phyloP scores from a whole-genome alignment of 371 early-diverging fungal genomes.

The Mortierella sp. region DNA sequence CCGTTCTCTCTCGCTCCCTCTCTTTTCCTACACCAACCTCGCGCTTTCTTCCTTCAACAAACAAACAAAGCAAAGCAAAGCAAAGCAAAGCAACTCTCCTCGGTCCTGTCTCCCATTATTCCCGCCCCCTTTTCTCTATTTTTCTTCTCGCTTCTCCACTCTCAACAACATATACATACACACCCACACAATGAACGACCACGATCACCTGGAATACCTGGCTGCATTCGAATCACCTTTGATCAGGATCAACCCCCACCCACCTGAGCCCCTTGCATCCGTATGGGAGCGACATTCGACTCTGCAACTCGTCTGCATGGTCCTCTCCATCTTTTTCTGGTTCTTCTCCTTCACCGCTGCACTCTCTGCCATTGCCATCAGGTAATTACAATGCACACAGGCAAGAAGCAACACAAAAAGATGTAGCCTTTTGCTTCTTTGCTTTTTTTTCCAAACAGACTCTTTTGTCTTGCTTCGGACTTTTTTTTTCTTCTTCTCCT shows the following conservation, averaged over 20 bases:
- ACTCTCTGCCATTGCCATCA: slow-evolving; percentile 47
- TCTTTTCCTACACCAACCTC: background rate
- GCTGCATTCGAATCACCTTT: slow-evolving; percentile 9
- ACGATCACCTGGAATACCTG: slow-evolving; percentile 8
- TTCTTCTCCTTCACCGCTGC: slow-evolving; percentile 54
- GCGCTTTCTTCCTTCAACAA: no score
- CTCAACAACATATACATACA: background rate
- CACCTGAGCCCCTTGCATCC: slow-evolving; percentile 23
- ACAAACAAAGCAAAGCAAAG: background rate
- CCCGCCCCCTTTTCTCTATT: background rate
- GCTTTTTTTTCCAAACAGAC: background rate
- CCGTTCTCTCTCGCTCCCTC: background rate
- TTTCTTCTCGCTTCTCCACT: background rate
- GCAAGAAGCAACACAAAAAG: no score
- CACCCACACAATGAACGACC: slow-evolving; percentile 9
- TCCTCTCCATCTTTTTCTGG: slow-evolving; percentile 52
- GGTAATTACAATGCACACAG: slow-evolving; percentile 21
- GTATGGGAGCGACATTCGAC: slow-evolving; percentile 55
- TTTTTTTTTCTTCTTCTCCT: background rate
- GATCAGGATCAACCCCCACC: slow-evolving; percentile 2
- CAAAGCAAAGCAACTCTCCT: background rate
- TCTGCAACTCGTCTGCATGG: slow-evolving; percentile 49
- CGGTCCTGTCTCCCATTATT: background rate
- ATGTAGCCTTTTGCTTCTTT: no score
- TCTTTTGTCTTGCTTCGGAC: background rate